Evolutionary conservation across 257 asterid genomes (phyloP), one percentile per base, ranked within the genome.

Genomic region (Scutellaria baicalensis): DNA sequence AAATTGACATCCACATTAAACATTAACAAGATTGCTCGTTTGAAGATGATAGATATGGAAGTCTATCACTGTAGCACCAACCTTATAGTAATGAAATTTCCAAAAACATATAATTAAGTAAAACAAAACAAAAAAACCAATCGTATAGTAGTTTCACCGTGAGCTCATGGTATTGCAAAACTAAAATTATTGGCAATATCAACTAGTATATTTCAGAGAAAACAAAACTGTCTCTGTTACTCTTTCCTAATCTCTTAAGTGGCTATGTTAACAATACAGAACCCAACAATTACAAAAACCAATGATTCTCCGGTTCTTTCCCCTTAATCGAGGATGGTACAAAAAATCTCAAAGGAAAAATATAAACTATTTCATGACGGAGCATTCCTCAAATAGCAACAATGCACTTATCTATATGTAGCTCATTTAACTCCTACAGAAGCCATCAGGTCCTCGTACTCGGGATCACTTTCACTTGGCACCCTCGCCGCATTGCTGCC

Each of bases 401-500:
- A 62, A 39, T 31, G 51, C 47, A 7, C 45, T 5, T 17, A 59
- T 54, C 49, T 38, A 20, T 48, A 8, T 71, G 38, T 20, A 64
- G 71, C 73, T 89, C 81, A 86, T 66, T 89, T 77, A 31, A 88
- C 96, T 69, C 96, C 91, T 9, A 88, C 95, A 20, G 96, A 92
- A 39, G 91, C 93, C 95, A 92, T 88, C 78, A 92, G 78, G 70
- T 88, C 92, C 33, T 88, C 94, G 9, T 88, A 92, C 81, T 92
- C 97, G 36, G 96, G 87, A 77, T 86, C 96, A 68, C 35, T 86
- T 75, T 88, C 95, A 69, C 75, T 73, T 9, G 64, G 90, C 58
- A 31, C 68, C 75, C 76, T 85, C 56, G 78, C 79, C 50, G 75
- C 77, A 67, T 69, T 73, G 43, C 82, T 78, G 38, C 79, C 81